phyloP scores from a whole-genome alignment of 306 rosid species.

The Dalbergia oliveri region DNA sequence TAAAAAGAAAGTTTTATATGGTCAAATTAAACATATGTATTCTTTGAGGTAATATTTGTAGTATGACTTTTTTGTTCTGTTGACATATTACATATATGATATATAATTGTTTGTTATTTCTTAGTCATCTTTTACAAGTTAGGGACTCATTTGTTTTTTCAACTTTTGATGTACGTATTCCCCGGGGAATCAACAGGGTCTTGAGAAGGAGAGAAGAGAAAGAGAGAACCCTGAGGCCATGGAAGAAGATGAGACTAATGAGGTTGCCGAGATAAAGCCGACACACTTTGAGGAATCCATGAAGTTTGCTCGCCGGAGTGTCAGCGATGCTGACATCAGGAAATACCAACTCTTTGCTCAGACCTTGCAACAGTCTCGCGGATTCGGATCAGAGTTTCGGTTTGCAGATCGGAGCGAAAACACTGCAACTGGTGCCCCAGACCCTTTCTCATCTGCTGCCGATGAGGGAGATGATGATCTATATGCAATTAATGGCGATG shows the following conservation, averaged over 20 bases:
- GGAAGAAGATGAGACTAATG: constrained; percentile 67
- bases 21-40: background rate
- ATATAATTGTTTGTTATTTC: background rate
- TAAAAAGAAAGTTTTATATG: background rate
- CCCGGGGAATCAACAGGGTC: constrained; percentile 49
- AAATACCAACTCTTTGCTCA: constrained; percentile 79
- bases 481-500: constrained; percentile 47
- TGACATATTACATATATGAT: background rate
- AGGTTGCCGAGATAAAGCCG: constrained; percentile 64
- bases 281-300: constrained; percentile 75
- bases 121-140: constrained; percentile 11
- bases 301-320: constrained; percentile 80
- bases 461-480: constrained; percentile 71
- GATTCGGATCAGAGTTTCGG: constrained; percentile 68
- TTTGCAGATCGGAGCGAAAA: constrained; percentile 51
- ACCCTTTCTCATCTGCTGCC: constrained; percentile 62
- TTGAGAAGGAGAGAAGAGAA: constrained; percentile 65
- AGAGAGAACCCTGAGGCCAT: constrained; percentile 65
- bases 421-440: constrained; percentile 51
- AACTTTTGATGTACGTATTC: constrained; percentile 28
- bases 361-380: constrained; percentile 75
- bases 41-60: background rate
- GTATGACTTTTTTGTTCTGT: background rate
- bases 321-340: constrained; percentile 73
- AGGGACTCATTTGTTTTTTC: background rate